Base-by-base conservation (phyloP, 441 rosid genomes). In the Euphorbia celastroides region DNA sequence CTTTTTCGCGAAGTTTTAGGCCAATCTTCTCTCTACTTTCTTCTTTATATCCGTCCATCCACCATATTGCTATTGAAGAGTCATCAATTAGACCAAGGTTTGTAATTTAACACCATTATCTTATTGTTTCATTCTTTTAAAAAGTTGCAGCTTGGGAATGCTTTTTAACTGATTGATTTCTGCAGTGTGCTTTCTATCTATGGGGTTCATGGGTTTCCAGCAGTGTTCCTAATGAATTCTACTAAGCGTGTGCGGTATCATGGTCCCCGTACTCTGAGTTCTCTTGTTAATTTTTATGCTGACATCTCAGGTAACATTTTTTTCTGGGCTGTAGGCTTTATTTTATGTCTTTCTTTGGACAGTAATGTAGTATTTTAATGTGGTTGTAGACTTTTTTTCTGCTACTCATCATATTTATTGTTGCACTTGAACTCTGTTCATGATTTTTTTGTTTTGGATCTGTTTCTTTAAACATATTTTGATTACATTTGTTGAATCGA, bases 161-260 rank as follows among this genome's bases (percentile, higher is more conserved):
- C 11, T 10, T 62, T 25, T 70, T 36, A 52, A 17, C 30, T 50
- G 62, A 27, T 36, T 67, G 57, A 28, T 72, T 72, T 64, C 60
- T 79, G 87, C 86, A 93, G 99, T 69, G 86, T 79, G 60, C 84
- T 93, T 44, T 89, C 97, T 0, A 91, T 89, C 79, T 88, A 87
- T 72, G 96, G 96, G 66, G 99, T 93, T 76, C 99, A 88, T 75
- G 97, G 99, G 65, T 91, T 91, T 70, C 99, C 99, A 7, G 82
- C 89, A 0, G 86, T 93, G 51, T 80, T 91, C 62, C 84, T 93
- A 54, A 54, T 93, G 72, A 93, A 91, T 82, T 85, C 97, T 25
- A 84, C 89, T 0, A 78, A 83, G 83, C 87, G 82, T 25, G 84
- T 82, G 13, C 83, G 76, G 2, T 89, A 91, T 71, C 79, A 76